These are phyloP conservation scores for Hydnum rufescens DNA, from an alignment of 768 basidiomycete genomes.

Conservation along the genomic window DNA sequence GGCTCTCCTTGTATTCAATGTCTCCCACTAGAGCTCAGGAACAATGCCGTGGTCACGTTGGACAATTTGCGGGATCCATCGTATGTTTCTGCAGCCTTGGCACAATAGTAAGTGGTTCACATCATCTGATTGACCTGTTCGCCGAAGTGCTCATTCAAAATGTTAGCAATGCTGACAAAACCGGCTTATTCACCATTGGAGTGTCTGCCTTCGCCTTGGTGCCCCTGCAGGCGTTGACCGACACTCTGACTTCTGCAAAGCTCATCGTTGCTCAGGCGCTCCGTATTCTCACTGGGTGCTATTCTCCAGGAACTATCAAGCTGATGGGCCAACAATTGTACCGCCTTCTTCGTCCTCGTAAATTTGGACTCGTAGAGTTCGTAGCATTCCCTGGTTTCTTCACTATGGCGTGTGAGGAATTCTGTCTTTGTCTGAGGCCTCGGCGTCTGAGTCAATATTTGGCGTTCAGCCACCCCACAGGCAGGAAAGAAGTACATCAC, in stretches of 20 bases:
- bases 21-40: neutral
- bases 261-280: neutral
- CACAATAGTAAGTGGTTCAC: neutral
- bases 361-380: neutral
- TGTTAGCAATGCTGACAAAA: neutral
- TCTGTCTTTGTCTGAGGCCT: neutral
- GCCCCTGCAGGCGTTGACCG: neutral
- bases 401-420: neutral
- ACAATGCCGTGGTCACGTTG: neutral
- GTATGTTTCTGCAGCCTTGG: neutral
- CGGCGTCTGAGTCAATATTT: neutral
- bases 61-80: neutral
- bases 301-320: neutral
- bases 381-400: neutral
- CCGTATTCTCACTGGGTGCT: neutral
- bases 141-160: neutral
- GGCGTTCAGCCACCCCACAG: neutral
- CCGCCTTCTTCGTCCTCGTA: neutral
- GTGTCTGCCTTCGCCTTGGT: neutral
- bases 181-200: neutral
- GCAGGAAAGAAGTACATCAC: constrained; percentile 7
- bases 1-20: neutral
- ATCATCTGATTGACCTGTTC: neutral
- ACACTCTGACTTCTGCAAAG: neutral
- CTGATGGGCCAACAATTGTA: neutral